Base-by-base conservation (phyloP, 352 stramenopile species). In the Phytophthora crassamura region DNA sequence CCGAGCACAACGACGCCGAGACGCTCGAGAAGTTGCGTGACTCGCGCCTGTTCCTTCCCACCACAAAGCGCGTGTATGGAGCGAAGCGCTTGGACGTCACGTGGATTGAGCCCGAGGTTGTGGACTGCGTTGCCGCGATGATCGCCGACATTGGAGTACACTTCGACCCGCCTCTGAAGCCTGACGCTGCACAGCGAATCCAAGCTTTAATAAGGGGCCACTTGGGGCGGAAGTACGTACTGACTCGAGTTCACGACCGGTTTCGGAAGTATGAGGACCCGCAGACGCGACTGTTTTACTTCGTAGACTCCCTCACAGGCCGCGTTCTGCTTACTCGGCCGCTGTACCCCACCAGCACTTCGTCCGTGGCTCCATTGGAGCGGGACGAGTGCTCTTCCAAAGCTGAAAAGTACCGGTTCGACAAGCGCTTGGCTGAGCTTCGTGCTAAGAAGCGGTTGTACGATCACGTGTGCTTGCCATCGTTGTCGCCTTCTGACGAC, bases 91-190 rank as follows among this genome's bases (percentile, higher is more conserved):
- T 89, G 3, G 80, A 94, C 30, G 81, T 93, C 25, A 86, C 82
- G 7, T 80, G 69, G 70, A 88, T 90, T 45, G 81, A 90, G 25
- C 80, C 80, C 0, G 72, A 84, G 20, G 74, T 93, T 32, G 78
- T 93, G 16, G 67, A 75, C 15, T 87, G 75, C 36, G 55, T 91
- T 14, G 53, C 67, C 15, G 70, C 74, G 20, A 59, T 93, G 20
- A 87, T 91, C 50, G 32, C 46, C 4, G 40, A 64, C 12, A 64
- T 91, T 1, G 32, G 58, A 7, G 7, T 56, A 20, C 50, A 64
- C n/a, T 60, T 72, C 0, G 52, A 65, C 15, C 78, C 77, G 9
- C 64, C 69, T 8, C 28, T 80, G 6, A 65, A 71, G 4, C 69
- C 75, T 28, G 82, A 93, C 36, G 82, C 82, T 0, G 78, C 82